Percentiles rank a stretch among this genome's conserved stretches.
Conservation (phyloP, 768 basidiomycete genomes). For the Sporobolomyces phaffii region DNA sequence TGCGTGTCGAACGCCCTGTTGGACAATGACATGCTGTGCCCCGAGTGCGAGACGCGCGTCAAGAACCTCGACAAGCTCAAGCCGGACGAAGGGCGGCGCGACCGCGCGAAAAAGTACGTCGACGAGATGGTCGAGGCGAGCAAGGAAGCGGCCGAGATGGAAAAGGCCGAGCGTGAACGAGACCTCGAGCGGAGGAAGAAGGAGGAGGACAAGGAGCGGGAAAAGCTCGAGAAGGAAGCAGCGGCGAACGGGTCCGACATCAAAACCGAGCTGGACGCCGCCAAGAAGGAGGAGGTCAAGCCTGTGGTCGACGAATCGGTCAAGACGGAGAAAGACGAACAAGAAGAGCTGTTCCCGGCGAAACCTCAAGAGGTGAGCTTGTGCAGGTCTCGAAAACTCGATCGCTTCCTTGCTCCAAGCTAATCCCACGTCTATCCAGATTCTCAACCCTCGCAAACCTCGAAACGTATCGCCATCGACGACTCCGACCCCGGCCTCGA, state of each 20-base stretch:
- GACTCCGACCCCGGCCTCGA: neutral
- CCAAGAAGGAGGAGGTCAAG: constrained; percentile 47
- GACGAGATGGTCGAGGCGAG: constrained; percentile 52
- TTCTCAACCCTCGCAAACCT: constrained; percentile 24
- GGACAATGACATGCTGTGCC: constrained; percentile 92
- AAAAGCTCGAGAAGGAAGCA: constrained; percentile 38
- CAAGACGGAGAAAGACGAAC: constrained; percentile 41
- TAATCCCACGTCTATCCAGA: neutral
- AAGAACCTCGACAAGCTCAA: constrained; percentile 79
- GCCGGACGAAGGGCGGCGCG: constrained; percentile 70
- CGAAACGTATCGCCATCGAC: constrained; percentile 7
- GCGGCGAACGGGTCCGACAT: constrained; percentile 50
- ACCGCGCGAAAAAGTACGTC: constrained; percentile 73
- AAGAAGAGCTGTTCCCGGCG: constrained; percentile 34
- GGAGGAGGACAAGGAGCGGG: constrained; percentile 26
- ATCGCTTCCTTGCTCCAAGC: neutral
- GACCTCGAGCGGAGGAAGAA: constrained; percentile 49
- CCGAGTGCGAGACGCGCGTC: constrained; percentile 79
- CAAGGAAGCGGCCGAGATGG: constrained; percentile 43
- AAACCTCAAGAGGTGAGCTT: constrained; percentile 28
- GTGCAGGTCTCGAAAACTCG: neutral
- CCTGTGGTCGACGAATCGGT: constrained; percentile 13
- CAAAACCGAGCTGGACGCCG: constrained; percentile 54
- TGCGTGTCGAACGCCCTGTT: constrained; percentile 90
- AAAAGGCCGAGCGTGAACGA: constrained; percentile 50